phyloP scores from a whole-genome alignment of 306 rosid genomes.

The Dryas alaskensis region DNA sequence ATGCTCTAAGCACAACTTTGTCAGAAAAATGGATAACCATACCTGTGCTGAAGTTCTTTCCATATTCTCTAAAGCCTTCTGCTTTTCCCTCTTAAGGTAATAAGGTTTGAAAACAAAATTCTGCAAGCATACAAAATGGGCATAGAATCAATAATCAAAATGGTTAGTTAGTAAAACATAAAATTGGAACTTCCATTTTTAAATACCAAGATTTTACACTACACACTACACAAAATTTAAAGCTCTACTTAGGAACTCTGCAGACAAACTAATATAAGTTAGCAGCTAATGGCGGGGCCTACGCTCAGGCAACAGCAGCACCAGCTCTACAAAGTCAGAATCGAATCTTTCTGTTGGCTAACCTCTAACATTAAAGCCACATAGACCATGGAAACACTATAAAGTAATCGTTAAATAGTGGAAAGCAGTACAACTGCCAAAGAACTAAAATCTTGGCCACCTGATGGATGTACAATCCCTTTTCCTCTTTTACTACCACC shows the following conservation, averaged over 20 bases:
- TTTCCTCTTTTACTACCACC: background rate
- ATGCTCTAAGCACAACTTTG: background rate
- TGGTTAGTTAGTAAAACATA: background rate
- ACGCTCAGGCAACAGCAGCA: no score
- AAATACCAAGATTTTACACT: background rate
- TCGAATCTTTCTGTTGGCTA: no score
- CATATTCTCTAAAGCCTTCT: slow-evolving; percentile 70
- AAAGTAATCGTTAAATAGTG: background rate
- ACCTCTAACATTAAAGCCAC: no score
- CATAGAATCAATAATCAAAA: slow-evolving; percentile 6
- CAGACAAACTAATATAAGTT: background rate
- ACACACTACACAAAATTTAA: background rate
- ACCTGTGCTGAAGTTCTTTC: slow-evolving; percentile 73
- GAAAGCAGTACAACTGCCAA: background rate
- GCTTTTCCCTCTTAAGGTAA: slow-evolving; percentile 70
- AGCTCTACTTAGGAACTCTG: background rate
- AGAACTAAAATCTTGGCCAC: background rate
- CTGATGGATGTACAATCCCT: background rate
- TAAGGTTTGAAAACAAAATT: slow-evolving; percentile 72
- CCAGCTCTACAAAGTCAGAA: no score
- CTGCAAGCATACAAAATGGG: slow-evolving; percentile 48
- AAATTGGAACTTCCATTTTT: background rate
- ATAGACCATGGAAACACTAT: background rate
- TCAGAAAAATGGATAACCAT: slow-evolving; percentile 21
- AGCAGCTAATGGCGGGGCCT: background rate